Percentiles rank a stretch among this genome's conserved stretches.
Conservation (phyloP, 1,284 basidiomycete species). For the Chondrostereum purpureum region DNA sequence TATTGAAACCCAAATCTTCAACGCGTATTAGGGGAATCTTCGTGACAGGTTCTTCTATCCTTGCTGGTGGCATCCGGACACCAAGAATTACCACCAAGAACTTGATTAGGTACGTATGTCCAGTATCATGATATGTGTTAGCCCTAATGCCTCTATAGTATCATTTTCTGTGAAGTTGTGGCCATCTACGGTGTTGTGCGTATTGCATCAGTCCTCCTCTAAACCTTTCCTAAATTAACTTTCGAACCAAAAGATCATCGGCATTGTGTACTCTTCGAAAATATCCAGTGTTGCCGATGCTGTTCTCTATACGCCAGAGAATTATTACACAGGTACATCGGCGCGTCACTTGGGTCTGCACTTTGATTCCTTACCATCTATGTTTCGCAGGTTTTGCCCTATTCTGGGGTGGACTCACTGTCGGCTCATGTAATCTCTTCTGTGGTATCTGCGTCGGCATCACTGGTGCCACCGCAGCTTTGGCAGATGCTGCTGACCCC, state of each 20-base stretch:
- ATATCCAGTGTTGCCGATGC: slow-evolving; percentile 54
- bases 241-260: slow-evolving; percentile 63
- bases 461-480: slow-evolving; percentile 86
- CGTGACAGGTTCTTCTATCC: slow-evolving; percentile 89
- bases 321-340: slow-evolving; percentile 83
- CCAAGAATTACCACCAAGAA: slow-evolving; percentile 98
- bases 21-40: slow-evolving; percentile 84
- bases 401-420: slow-evolving; percentile 93
- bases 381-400: slow-evolving; percentile 67
- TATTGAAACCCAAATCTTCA: background rate
- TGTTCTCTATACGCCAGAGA: slow-evolving; percentile 69
- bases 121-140: background rate
- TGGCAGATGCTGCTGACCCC: slow-evolving; percentile 90
- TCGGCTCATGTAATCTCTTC: slow-evolving; percentile 87
- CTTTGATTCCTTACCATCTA: slow-evolving; percentile 1
- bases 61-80: slow-evolving; percentile 92
- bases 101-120: slow-evolving; percentile 74
- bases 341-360: background rate
- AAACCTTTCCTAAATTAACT: background rate
- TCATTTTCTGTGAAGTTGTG: slow-evolving; percentile 99
- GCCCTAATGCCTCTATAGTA: slow-evolving; percentile 39
- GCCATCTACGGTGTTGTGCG: slow-evolving; percentile 96
- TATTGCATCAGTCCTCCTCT: slow-evolving; percentile 32
- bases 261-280: slow-evolving; percentile 89
- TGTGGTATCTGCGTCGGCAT: slow-evolving; percentile 90